Percentiles rank a stretch among this genome's conserved stretches.
These are phyloP conservation scores for Phytophthora pseudosyringae DNA, from an alignment of 352 stramenopile genomes.

Conservation along the genomic window DNA sequence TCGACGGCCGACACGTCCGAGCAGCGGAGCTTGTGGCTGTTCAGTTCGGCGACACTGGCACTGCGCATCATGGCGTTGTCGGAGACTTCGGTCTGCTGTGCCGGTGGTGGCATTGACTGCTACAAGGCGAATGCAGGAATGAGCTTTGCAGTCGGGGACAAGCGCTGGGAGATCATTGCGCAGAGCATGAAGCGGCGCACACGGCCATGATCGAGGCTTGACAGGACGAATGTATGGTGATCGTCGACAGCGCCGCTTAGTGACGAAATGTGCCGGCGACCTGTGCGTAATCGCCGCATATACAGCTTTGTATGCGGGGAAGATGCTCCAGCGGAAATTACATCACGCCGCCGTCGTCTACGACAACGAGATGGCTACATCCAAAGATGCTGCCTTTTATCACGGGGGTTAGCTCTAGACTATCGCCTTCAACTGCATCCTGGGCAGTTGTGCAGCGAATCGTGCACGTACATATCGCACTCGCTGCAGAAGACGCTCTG, in stretches of 20 bases:
- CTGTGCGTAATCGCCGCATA: constrained; percentile 14
- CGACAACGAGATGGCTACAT: constrained; percentile 19
- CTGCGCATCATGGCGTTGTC: constrained; percentile 11
- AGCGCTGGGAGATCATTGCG: background rate
- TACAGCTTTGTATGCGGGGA: constrained; percentile 2
- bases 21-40: constrained; percentile 15
- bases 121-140: constrained; percentile 18
- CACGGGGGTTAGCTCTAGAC: background rate
- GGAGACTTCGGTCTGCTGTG: constrained; percentile 8
- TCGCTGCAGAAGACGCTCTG: constrained; percentile 94
- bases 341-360: constrained; percentile 19
- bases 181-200: constrained; percentile 14
- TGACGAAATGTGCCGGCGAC: constrained; percentile 23
- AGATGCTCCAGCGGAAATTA: constrained; percentile 2
- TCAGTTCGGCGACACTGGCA: background rate
- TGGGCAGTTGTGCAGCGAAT: constrained; percentile 98
- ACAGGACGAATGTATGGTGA: constrained; percentile 3
- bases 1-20: constrained; percentile 23
- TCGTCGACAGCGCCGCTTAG: constrained; percentile 5
- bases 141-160: background rate
- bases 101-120: constrained; percentile 1
- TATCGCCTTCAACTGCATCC: constrained; percentile 78
- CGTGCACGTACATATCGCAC: constrained; percentile 98
- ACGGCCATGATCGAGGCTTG: background rate
- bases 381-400: constrained; percentile 16